Conservation (phyloP, 495 filamentous ascomycete genomes). For the Diplogelasinospora grovesii region DNA sequence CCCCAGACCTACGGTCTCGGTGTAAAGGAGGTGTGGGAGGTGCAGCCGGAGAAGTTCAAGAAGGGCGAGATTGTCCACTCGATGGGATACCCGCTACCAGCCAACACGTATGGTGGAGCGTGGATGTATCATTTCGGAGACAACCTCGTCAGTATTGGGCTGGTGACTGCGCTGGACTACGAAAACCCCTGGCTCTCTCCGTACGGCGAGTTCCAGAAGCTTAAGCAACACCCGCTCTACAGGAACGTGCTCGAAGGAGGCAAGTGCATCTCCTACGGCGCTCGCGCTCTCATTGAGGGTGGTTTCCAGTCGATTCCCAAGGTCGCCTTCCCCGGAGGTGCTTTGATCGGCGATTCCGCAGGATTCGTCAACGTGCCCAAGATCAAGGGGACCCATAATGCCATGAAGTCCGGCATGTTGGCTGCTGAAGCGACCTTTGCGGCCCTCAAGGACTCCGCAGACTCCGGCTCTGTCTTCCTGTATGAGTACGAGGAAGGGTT, state of each 20-base stretch:
- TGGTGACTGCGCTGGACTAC: slow-evolving; percentile 94
- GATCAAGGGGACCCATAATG: slow-evolving; percentile 96
- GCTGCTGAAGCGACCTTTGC: slow-evolving; percentile 83
- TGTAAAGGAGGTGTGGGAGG: slow-evolving; percentile 95
- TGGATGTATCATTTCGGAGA: slow-evolving; percentile 99
- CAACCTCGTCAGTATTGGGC: slow-evolving; percentile 88
- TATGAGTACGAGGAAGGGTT: slow-evolving; percentile 91
- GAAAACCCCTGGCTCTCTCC: slow-evolving; percentile 94
- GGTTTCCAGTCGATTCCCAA: slow-evolving; percentile 98
- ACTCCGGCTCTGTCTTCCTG: slow-evolving; percentile 72
- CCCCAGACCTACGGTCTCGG: slow-evolving; percentile 94
- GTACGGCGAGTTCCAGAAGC: slow-evolving; percentile 95
- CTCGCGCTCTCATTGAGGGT: slow-evolving; percentile 87
- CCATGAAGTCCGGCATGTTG: slow-evolving; percentile 96
- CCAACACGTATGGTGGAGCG: slow-evolving; percentile 88
- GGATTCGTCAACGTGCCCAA: slow-evolving; percentile 98
- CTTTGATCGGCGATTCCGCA: slow-evolving; percentile 91
- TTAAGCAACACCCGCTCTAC: slow-evolving; percentile 95
- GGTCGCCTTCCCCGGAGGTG: slow-evolving; percentile 91
- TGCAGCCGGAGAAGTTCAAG: slow-evolving; percentile 85
- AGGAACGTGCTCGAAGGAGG: slow-evolving; percentile 76
- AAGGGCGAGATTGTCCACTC: slow-evolving; percentile 83
- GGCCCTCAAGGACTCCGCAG: slow-evolving; percentile 53
- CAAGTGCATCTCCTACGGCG: slow-evolving; percentile 96
- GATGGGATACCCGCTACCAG: slow-evolving; percentile 86